A percentile compares a stretch with the other conserved stretches of the same genome.
These are phyloP conservation scores for Dendrobium catenatum DNA, from an alignment of 106 monocot species.

Conservation along the genomic window DNA sequence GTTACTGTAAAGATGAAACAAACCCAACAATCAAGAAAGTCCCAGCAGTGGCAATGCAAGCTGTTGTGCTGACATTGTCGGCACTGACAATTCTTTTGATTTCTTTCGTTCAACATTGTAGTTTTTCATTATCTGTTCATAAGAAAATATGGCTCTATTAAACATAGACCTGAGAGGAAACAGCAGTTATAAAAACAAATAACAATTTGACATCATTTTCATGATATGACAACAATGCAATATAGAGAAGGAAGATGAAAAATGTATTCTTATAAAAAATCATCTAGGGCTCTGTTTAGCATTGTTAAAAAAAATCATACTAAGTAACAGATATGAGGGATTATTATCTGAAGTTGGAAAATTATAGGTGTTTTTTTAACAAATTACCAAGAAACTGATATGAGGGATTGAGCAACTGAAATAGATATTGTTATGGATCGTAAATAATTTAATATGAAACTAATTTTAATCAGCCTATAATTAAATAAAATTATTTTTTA, in stretches of 20 bases:
- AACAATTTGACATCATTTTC: neutral
- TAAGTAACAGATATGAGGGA: too few species aligned
- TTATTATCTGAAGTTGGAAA: too few species aligned
- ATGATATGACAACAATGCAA: neutral
- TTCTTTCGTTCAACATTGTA: conserved; percentile 59
- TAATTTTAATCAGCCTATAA: too few species aligned
- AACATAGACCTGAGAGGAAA: neutral
- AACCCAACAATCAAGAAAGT: conserved; percentile 75
- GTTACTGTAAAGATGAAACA: conserved; percentile 5
- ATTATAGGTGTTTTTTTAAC: too few species aligned
- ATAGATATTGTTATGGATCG: too few species aligned
- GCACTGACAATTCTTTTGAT: conserved; percentile 76
- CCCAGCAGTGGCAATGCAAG: conserved; percentile 63
- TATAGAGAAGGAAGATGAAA: neutral
- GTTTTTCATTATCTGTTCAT: conserved; percentile 58
- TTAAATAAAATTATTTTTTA: too few species aligned
- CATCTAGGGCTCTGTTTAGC: too few species aligned
- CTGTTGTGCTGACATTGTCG: conserved; percentile 59
- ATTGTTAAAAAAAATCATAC: too few species aligned
- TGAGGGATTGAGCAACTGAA: too few species aligned
- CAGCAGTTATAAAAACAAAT: neutral
- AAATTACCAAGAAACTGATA: too few species aligned
- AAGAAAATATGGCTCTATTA: neutral
- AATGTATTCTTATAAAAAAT: too few species aligned
- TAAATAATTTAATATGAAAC: too few species aligned